Conservation (phyloP, 2,329 filamentous ascomycete species). For the Dothistroma septosporum region DNA sequence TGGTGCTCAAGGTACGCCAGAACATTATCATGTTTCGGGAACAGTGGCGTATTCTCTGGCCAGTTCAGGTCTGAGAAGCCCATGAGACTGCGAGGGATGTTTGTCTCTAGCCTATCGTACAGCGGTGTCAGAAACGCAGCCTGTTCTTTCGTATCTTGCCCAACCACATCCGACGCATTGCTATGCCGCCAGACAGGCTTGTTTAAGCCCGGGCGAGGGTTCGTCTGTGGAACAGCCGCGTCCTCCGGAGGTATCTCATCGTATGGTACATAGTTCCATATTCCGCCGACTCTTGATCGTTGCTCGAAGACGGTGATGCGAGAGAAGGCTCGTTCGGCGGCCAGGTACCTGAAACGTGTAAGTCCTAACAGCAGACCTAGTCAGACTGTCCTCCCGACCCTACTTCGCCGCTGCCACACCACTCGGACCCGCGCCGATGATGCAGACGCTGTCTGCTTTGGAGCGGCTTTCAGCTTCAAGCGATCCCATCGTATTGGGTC, state of each 20-base stretch:
- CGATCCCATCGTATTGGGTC: slow-evolving; percentile 14
- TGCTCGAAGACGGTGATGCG: slow-evolving; percentile 79
- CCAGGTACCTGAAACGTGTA: slow-evolving; percentile 55
- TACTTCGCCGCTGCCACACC: slow-evolving; percentile 73
- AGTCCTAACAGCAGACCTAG: background rate
- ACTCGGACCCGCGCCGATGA: slow-evolving; percentile 78
- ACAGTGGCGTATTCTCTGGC: slow-evolving; percentile 60
- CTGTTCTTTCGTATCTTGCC: slow-evolving; percentile 29
- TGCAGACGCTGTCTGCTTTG: slow-evolving; percentile 59
- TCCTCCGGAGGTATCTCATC: slow-evolving; percentile 44
- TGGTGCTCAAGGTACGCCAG: slow-evolving; percentile 71
- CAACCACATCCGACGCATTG: slow-evolving; percentile 11
- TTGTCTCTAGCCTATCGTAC: slow-evolving; percentile 79
- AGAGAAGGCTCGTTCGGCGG: slow-evolving; percentile 66
- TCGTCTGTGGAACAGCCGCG: slow-evolving; percentile 62
- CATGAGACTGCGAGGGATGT: slow-evolving; percentile 79
- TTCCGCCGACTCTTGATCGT: slow-evolving; percentile 68
- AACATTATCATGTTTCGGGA: slow-evolving; percentile 68
- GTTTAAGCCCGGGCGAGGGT: slow-evolving; percentile 57
- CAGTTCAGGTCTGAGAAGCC: slow-evolving; percentile 61
- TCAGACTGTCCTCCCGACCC: slow-evolving; percentile 10
- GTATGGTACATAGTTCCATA: slow-evolving; percentile 72
- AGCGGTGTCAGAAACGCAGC: slow-evolving; percentile 75
- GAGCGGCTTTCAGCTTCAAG: slow-evolving; percentile 25
- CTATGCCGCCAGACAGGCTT: slow-evolving; percentile 51